Evolutionary conservation across 805 yeast species (phyloP), one percentile per base, ranked within the genome.

Genomic region (Lipomyces kockii): DNA sequence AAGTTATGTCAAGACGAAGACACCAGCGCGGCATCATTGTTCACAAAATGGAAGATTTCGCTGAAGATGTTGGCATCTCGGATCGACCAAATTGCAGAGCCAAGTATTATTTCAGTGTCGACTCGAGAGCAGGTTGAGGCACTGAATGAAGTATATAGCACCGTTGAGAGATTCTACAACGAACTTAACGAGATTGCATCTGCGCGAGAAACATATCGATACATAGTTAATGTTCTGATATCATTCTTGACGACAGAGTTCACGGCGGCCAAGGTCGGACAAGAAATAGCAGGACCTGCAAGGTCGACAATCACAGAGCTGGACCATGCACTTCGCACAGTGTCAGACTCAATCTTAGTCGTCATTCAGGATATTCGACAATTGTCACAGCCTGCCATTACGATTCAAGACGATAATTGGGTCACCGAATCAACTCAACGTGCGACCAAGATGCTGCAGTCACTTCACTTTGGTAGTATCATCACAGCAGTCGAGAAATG

Each of bases 341-440:
- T 90, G 2, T 81, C 87, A 3, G 85, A 85, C 20, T 83, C 89
- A 2, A 83, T 91, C 22, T 78, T 92, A 63, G 81, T 93, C 37
- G 83, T 89, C 0, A 83, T 90, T 71, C 98, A 93, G 77, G 84
- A 85, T 68, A 43, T 74, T 11, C 85, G 54, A 60, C 63, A n/a
- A 27, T 3, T 37, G 7, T 58, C 49, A 56, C 17, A 59, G 20
- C 76, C 70, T 2, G 61, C 72, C 1, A 72, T 85, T 2, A 70
- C 77, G 0, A 84, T 80, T 25, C 88, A 83, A 1, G 87, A 83
- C 32, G 93, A 90, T 66, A 80, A 82, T n/a, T 93, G 97, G 97
- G 81, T 91, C 39, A 27, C 57, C n/a, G 12, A 3, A 5, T n/a
- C 57, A 43, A 52, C 32, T 12, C 58, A 51, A 9, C 62, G 60